Base-by-base conservation (phyloP, 2,329 filamentous ascomycete species). In the Stenocarpella maydis region DNA sequence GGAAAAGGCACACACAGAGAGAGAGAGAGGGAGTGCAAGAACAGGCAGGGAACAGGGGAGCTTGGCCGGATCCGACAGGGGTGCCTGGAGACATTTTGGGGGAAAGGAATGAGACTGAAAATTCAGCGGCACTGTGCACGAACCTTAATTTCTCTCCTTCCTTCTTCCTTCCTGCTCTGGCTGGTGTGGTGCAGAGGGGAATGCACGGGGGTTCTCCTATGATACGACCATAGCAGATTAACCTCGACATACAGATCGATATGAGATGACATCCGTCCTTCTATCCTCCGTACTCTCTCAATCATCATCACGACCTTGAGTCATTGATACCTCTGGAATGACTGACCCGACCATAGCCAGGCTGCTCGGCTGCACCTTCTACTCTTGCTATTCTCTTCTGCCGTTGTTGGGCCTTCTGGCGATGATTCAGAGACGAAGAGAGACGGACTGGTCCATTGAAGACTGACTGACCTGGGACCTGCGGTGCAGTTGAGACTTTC, bases 161-260 rank as follows among this genome's bases (percentile, higher is more conserved):
- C 43, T 17, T 17, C 34, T 37, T 37, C 34, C 34, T 37, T 37
- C 34, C 34, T 37, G 6, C 34, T 37, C 34, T 37, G 34, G 34
- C 34, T 37, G 41, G 41, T 21, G 52, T 19, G 24, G 41, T 19
- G 39, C 24, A 10, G 19, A 26, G 41, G 55, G 39, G 8, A 17
- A 8, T 4, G 21, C 4, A 9, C 24, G 26, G 26, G 24, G 55
- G 39, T 17, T 17, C 4, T 4, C 31, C 26, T 61, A 47, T 61
- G 58, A 41, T 61, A 49, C 58, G 41, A 61, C 58, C 58, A 61
- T 41, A 61, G 41, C 41, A 61, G 58, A 47, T 61, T 61, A 61
- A 61, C 26, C 41, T 61, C 58, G 58, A 47, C 28, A 43, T 19
- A 34, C 41, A 61, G 41, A 37, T 61, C 47, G 41, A 61, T 61